phyloP scores from a whole-genome alignment of 345 rosid species.

The Punica granatum region DNA sequence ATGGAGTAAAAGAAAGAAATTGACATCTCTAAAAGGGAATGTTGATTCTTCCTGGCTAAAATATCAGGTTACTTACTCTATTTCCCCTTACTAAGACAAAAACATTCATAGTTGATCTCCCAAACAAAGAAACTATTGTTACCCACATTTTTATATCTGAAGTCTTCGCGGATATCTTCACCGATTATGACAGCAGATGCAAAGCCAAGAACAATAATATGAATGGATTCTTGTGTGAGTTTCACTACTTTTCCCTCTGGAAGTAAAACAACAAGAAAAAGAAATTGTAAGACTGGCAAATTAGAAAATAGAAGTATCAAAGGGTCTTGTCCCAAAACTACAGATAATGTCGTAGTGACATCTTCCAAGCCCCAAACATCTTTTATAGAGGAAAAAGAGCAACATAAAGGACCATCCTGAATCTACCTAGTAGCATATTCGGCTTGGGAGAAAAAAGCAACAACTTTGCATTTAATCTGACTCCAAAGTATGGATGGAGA shows the following conservation, averaged over 20 bases:
- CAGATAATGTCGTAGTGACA: background rate
- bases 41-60: background rate
- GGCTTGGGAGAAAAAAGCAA: conserved; percentile 74
- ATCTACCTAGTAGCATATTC: conserved; percentile 55
- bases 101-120: background rate
- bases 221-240: conserved; percentile 60
- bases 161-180: conserved; percentile 63
- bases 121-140: background rate
- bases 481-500: conserved; percentile 58
- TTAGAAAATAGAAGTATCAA: background rate
- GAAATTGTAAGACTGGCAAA: background rate
- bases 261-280: background rate
- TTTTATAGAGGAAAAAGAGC: background rate
- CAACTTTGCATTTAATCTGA: conserved; percentile 44
- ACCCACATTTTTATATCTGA: conserved; percentile 45
- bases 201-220: conserved; percentile 71
- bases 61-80: background rate
- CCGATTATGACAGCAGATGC: conserved; percentile 61
- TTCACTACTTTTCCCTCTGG: conserved; percentile 77
- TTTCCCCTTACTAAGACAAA: background rate
- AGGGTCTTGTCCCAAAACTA: background rate
- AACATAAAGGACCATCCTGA: background rate
- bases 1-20: too few relatives aligned
- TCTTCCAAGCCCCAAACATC: background rate
- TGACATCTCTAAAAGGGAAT: background rate